Conservation (phyloP, 2,329 filamentous ascomycete genomes). For the Hawksworthiomyces lignivorus region DNA sequence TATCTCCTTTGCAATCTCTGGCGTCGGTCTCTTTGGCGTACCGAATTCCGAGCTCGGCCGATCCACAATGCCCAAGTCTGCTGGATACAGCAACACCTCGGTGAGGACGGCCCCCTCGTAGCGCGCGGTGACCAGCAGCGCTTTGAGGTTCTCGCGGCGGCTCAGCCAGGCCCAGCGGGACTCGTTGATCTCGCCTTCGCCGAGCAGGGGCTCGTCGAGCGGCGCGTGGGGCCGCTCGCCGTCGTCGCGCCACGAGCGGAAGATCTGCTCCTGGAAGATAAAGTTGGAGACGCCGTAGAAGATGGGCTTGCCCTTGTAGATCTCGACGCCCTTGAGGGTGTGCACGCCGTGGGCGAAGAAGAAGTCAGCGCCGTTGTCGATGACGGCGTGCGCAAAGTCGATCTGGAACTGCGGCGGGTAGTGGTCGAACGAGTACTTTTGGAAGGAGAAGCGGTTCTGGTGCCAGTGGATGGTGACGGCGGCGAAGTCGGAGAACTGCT, state of each 20-base stretch:
- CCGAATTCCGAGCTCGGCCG: not conserved
- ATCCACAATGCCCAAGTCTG: not conserved
- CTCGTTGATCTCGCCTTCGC: not conserved
- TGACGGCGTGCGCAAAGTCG: not conserved
- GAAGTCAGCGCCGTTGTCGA: not conserved
- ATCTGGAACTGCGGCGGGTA: not conserved
- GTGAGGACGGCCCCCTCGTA: not conserved
- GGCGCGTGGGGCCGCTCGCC: not conserved
- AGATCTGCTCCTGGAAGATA: not conserved
- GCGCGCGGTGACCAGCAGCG: not conserved
- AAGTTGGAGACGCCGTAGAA: not conserved
- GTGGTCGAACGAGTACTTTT: not conserved
- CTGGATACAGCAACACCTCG: not conserved
- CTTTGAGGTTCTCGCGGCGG: not conserved
- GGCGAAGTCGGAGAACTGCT: not conserved
- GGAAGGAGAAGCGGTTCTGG: not conserved
- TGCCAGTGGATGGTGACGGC: not conserved
- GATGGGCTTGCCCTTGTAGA: conserved; percentile 1
- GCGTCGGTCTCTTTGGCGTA: not conserved
- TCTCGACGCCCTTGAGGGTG: not conserved
- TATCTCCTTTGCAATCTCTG: not conserved
- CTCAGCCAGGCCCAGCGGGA: not conserved
- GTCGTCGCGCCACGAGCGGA: not conserved
- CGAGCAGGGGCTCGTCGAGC: not conserved
- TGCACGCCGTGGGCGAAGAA: not conserved